These are phyloP conservation scores for Scedosporium apiospermum DNA, from an alignment of 2,329 filamentous ascomycete species.

Conservation along the genomic window DNA sequence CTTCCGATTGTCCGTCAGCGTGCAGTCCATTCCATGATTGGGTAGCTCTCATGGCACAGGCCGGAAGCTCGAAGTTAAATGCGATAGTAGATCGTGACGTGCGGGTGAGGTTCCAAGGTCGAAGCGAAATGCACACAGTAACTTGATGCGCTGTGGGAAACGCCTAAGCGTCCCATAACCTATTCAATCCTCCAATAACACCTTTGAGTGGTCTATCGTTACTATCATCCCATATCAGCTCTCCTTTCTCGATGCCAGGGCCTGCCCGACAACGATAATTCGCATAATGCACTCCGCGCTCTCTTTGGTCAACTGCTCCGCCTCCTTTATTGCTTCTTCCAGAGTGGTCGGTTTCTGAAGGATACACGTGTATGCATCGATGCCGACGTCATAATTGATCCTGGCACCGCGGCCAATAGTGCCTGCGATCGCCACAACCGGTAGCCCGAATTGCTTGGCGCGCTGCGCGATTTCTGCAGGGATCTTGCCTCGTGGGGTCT, in stretches of 20 bases:
- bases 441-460: constrained; percentile 32
- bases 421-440: constrained; percentile 30
- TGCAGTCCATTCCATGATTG: too few species aligned
- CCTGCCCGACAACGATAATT: constrained; percentile 20
- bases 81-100: too few species aligned
- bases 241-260: constrained; percentile 11
- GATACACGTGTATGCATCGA: constrained; percentile 24
- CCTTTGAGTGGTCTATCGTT: too few species aligned
- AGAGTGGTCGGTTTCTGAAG: constrained; percentile 21
- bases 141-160: too few species aligned
- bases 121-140: too few species aligned
- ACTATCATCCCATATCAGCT: too few species aligned
- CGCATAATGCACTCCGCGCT: constrained; percentile 24
- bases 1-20: too few species aligned
- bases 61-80: too few species aligned
- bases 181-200: too few species aligned
- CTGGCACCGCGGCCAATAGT: constrained; percentile 23
- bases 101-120: too few species aligned
- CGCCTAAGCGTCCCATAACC: too few species aligned
- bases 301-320: constrained; percentile 20
- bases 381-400: constrained; percentile 23
- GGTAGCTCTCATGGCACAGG: too few species aligned
- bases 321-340: constrained; percentile 19
- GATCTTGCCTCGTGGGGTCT: constrained; percentile 42
- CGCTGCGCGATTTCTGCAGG: constrained; percentile 40